Conservation (phyloP, 257 asterid genomes). For the Fraxinus pennsylvanica region DNA sequence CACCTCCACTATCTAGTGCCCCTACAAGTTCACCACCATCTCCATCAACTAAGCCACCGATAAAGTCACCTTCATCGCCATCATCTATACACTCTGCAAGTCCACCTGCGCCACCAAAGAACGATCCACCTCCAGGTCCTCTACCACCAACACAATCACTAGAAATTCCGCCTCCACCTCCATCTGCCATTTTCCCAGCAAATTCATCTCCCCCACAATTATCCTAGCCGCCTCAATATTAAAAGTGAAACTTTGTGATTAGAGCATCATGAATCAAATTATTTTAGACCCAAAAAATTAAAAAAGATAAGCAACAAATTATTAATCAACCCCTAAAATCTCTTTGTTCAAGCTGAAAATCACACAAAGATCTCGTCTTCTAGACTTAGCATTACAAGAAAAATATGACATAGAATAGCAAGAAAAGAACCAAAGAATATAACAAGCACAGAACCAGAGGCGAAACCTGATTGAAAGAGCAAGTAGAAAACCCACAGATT, state of each 20-base stretch:
- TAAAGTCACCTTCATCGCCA: constrained; percentile 21
- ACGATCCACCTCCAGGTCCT: not conserved
- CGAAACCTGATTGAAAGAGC: too few species aligned
- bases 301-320: not conserved
- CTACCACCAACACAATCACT: constrained; percentile 34
- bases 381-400: not conserved
- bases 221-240: constrained; percentile 9
- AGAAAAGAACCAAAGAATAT: not conserved
- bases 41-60: too few species aligned
- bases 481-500: too few species aligned
- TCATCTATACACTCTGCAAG: constrained; percentile 6
- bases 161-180: constrained; percentile 21
- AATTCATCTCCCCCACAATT: constrained; percentile 23
- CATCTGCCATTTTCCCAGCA: constrained; percentile 12
- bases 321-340: not conserved
- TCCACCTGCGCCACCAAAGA: constrained; percentile 24
- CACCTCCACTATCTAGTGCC: constrained; percentile 22
- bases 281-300: not conserved
- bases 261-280: not conserved
- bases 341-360: not conserved
- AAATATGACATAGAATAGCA: not conserved
- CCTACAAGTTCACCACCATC: too few species aligned
- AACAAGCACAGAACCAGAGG: too few species aligned
- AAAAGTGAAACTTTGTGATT: too few species aligned
- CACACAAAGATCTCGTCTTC: not conserved